phyloP scores from a whole-genome alignment of 306 rosid genomes.

The Sicyos baderoa region DNA sequence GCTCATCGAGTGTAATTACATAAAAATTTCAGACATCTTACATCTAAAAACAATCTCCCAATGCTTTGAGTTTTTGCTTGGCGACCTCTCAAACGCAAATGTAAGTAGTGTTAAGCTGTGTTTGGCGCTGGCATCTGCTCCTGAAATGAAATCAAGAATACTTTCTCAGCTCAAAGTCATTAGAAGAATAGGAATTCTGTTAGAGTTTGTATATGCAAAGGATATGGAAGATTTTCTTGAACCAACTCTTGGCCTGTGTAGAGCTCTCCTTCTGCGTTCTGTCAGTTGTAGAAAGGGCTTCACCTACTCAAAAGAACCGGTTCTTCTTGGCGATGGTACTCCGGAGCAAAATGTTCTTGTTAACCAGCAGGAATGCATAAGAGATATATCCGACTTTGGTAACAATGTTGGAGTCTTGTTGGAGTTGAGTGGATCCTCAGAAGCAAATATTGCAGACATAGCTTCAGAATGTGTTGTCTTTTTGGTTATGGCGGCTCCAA shows the following conservation, averaged over 20 bases:
- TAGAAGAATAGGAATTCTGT: conserved; percentile 75
- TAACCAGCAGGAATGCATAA: conserved; percentile 69
- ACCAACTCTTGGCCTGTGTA: conserved; percentile 81
- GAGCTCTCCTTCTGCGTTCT: conserved; percentile 80
- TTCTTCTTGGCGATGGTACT: conserved; percentile 50
- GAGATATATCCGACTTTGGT: conserved; percentile 80
- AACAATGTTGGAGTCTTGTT: conserved; percentile 66
- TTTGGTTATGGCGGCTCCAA: conserved; percentile 78
- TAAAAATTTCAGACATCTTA: conserved; percentile 73
- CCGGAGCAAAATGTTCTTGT: conserved; percentile 37
- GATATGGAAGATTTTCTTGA: conserved; percentile 91
- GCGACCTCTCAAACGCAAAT: conserved; percentile 86
- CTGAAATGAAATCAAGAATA: conserved; percentile 87
- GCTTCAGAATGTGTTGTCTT: conserved; percentile 81
- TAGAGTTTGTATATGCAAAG: conserved; percentile 76
- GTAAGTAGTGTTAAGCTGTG: conserved; percentile 78
- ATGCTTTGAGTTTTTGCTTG: conserved; percentile 91
- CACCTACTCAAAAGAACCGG: conserved; percentile 44
- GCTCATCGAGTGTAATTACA: conserved; percentile 63
- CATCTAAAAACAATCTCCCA: conserved; percentile 84
- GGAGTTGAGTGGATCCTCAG: conserved; percentile 51
- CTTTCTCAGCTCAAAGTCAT: conserved; percentile 90
- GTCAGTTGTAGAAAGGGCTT: conserved; percentile 52
- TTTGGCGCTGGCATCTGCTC: conserved; percentile 83
- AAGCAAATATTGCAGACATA: conserved; percentile 47